Evolutionary conservation across 306 rosid species (phyloP), one percentile per base, ranked within the genome.

Genomic region (Casuarina glauca): DNA sequence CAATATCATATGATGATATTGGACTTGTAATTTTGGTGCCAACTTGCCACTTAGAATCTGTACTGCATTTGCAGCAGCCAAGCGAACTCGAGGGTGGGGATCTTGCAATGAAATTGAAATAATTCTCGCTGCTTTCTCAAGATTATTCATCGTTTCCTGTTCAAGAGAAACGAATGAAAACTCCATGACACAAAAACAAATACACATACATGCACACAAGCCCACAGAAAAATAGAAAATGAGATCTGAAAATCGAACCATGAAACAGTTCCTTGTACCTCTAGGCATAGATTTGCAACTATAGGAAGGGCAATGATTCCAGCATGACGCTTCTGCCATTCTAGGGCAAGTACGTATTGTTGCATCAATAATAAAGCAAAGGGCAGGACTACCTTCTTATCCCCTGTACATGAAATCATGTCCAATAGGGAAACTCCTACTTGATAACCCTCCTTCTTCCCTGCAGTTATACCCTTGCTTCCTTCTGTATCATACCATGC

Each of bases 271-370:
- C 20, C 7, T 17, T 57, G 35, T 57, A 57, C 64, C 64, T 57
- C 32, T 17, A 8, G 16, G n/a, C 71, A 51, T 69, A 46, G 54
- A 3, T 17, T 20, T 74, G 41, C 54, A 26, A 74, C 12, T 12
- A 19, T 9, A 61, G 10, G 10, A 44, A 82, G 20, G 39, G 73
- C 43, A 35, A 63, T 0, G 69, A 74, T 43, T 49, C 41, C 82
- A 7, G 82, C 79, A 13, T 74, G 76, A 43, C 67, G 82, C 36
- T 45, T 19, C 82, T 36, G 68, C 82, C 82, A 82, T 51, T 74
- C 61, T 2, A 3, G 3, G 43, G 64, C 9, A n/a, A 17, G 15
- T 42, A 45, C 6, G 51, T 50, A 78, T 4, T 32, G 17, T 7
- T 5, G 35, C 5, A 73, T 44, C 52, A 78, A 39, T 45, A 60